Conservation (phyloP, 768 basidiomycete species). For the Russula vinacea region DNA sequence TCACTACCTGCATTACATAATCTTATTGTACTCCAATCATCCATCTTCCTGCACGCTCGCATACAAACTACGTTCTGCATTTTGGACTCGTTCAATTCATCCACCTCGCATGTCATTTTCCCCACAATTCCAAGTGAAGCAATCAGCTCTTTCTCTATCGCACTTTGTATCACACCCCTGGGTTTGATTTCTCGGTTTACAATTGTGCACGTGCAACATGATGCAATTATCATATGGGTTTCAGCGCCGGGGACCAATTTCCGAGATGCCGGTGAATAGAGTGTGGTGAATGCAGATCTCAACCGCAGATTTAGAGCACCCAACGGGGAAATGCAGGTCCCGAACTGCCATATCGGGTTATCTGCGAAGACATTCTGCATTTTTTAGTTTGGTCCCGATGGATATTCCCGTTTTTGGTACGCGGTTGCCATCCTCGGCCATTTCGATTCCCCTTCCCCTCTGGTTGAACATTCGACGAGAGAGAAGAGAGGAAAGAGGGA, state of each 20-base stretch:
- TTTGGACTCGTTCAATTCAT: constrained; percentile 29
- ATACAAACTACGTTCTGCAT: constrained; percentile 30
- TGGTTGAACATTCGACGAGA: background rate
- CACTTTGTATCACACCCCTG: constrained; percentile 24
- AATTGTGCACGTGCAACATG: constrained; percentile 25
- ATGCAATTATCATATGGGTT: constrained; percentile 28
- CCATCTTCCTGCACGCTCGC: constrained; percentile 23
- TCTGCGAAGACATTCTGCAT: background rate
- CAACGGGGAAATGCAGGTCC: constrained; percentile 15
- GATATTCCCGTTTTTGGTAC: constrained; percentile 19
- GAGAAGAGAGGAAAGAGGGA: constrained; percentile 12
- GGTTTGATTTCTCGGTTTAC: constrained; percentile 19
- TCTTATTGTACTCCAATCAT: constrained; percentile 30
- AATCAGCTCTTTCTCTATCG: constrained; percentile 8
- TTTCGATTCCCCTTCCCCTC: background rate
- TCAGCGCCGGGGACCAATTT: constrained; percentile 10
- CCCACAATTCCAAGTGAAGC: constrained; percentile 20
- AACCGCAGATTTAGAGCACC: constrained; percentile 1
- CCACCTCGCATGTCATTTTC: constrained; percentile 25
- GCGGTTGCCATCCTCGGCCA: constrained; percentile 20
- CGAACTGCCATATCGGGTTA: constrained; percentile 14
- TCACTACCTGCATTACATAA: constrained; percentile 29
- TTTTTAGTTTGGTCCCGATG: constrained; percentile 22
- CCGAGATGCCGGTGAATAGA: constrained; percentile 28
- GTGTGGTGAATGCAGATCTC: constrained; percentile 24